Percentiles rank a stretch among this genome's conserved stretches.
Evolutionary conservation across 2,329 filamentous ascomycete genomes (phyloP).

Genomic region (Claviceps sp.): DNA sequence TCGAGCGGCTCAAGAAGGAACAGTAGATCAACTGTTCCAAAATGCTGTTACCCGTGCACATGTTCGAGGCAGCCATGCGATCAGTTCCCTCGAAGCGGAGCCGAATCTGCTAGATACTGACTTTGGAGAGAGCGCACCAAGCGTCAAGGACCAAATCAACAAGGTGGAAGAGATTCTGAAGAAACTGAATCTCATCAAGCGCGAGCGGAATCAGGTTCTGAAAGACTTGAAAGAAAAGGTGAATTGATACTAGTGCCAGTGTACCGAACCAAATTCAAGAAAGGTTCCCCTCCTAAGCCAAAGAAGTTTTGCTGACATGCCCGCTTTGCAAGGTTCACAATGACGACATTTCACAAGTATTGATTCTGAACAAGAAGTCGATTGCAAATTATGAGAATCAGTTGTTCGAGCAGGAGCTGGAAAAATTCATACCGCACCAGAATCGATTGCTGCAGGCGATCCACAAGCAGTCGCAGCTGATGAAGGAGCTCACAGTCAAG

Average conservation of each 20-base stretch:
- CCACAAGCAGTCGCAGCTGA: constrained; percentile 84
- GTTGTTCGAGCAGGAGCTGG: constrained; percentile 89
- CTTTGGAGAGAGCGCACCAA: constrained; percentile 66
- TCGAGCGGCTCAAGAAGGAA: constrained; percentile 70
- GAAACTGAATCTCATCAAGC: constrained; percentile 83
- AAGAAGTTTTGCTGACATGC: background rate
- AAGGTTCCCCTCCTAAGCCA: background rate
- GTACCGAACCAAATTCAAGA: too few species aligned
- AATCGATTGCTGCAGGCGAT: constrained; percentile 83
- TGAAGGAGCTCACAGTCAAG: constrained; percentile 83
- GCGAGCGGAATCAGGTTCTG: constrained; percentile 78
- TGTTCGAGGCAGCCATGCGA: constrained; percentile 45
- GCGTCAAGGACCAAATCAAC: constrained; percentile 78
- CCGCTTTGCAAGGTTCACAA: constrained; percentile 57
- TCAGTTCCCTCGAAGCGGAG: constrained; percentile 49
- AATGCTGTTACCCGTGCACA: constrained; percentile 70
- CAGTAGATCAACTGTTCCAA: constrained; percentile 81
- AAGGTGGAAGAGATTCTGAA: constrained; percentile 82
- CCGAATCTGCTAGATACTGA: constrained; percentile 83
- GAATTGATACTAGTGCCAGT: constrained; percentile 12
- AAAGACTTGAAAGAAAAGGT: constrained; percentile 98
- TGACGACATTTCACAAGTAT: constrained; percentile 92
- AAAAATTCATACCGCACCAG: constrained; percentile 91
- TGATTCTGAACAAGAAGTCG: constrained; percentile 96
- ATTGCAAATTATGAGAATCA: constrained; percentile 85